Conservation (phyloP, 352 stramenopile genomes). For the Globisporangium carolinianum region DNA sequence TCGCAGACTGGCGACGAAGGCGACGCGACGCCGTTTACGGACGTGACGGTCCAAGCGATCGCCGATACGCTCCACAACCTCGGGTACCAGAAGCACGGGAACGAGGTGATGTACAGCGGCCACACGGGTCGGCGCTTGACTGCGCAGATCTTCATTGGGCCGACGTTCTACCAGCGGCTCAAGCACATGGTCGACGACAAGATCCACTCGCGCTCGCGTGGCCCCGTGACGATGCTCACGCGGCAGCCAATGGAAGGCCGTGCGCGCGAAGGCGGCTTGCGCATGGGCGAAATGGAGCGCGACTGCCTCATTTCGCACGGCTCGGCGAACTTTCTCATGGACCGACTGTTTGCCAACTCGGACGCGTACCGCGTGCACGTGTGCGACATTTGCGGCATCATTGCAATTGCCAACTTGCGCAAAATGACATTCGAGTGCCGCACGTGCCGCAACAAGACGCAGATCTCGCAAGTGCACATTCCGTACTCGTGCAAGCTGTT, state of each 20-base stretch:
- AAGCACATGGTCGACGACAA: conserved; percentile 99
- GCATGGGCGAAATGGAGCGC: conserved; percentile 99
- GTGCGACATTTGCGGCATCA: conserved; percentile 98
- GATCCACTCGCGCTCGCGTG: conserved; percentile 95
- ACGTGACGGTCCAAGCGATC: conserved; percentile 97
- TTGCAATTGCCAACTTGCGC: conserved; percentile 97
- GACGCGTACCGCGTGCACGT: conserved; percentile 99
- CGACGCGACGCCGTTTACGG: conserved; percentile 99
- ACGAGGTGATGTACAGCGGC: conserved; percentile 99
- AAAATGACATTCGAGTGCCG: conserved; percentile 99
- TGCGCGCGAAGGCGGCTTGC: conserved; percentile 96
- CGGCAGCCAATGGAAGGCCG: conserved; percentile 99
- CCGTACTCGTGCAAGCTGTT: conserved; percentile 99
- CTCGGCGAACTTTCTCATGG: conserved; percentile 98
- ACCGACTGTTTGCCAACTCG: conserved; percentile 99
- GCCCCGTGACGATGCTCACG: conserved; percentile 97
- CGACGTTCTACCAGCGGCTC: conserved; percentile 99
- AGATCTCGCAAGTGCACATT: conserved; percentile 96
- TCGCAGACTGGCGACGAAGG: conserved; percentile 96
- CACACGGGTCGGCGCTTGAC: conserved; percentile 96
- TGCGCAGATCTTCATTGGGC: conserved; percentile 98
- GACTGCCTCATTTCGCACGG: conserved; percentile 99
- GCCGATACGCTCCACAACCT: conserved; percentile 92
- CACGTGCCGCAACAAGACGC: conserved; percentile 92
- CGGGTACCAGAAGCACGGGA: conserved; percentile 98